Percentiles rank a stretch among this genome's conserved stretches.
Evolutionary conservation across 306 rosid genomes (phyloP).

Genomic region (Potentilla sterilis): DNA sequence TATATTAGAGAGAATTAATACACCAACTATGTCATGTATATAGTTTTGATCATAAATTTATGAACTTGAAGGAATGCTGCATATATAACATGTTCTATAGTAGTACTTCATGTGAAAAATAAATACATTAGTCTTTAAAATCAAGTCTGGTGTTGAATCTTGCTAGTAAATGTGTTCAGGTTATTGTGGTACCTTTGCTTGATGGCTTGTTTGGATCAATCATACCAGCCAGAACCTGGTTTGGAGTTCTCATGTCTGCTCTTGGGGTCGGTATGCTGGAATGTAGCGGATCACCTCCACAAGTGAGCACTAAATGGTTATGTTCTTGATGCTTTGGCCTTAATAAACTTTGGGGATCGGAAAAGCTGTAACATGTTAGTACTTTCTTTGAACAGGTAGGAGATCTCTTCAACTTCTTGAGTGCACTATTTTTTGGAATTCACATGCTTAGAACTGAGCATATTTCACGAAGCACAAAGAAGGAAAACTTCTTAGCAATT

Average conservation of each 20-base stretch:
- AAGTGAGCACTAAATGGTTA: constrained; percentile 27
- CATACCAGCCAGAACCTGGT: constrained; percentile 61
- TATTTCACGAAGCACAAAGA: constrained; percentile 50
- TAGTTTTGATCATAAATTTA: neutral
- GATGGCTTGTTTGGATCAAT: constrained; percentile 67
- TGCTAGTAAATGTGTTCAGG: constrained; percentile 32
- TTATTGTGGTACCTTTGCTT: constrained; percentile 69
- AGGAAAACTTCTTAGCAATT: constrained; percentile 50
- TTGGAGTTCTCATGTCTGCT: constrained; percentile 67
- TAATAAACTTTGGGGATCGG: neutral
- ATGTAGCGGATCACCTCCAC: constrained; percentile 64
- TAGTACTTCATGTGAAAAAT: neutral
- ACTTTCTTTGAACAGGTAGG: constrained; percentile 44
- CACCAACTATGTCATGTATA: neutral
- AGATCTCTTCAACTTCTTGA: constrained; percentile 68
- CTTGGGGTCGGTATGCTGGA: constrained; percentile 70
- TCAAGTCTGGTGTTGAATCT: neutral
- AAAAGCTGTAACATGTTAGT: neutral
- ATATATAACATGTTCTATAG: neutral
- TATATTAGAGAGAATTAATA: neutral
- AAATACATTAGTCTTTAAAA: neutral
- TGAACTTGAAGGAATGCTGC: neutral
- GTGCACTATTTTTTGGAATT: constrained; percentile 71
- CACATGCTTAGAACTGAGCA: constrained; percentile 82
- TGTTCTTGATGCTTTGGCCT: neutral